phyloP scores from a whole-genome alignment of 1,284 basidiomycete species.

The Moniliella sp. region DNA sequence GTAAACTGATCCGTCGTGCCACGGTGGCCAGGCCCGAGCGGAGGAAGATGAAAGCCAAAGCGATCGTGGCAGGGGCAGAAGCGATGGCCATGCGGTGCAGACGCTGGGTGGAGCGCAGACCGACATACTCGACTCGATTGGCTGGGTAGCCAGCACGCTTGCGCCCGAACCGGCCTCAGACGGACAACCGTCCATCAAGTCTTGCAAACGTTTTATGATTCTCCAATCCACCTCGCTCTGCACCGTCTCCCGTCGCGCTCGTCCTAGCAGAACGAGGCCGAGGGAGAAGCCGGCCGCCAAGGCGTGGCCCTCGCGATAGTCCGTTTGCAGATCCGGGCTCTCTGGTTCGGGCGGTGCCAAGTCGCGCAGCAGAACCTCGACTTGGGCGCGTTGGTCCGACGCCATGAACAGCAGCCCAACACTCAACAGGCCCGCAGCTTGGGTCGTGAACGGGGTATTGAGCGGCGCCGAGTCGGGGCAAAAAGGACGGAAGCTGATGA shows the following conservation, averaged over 20 bases:
- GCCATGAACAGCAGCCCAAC: slow-evolving; percentile 76
- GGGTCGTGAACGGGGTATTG: slow-evolving; percentile 68
- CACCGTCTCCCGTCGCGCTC: slow-evolving; percentile 30
- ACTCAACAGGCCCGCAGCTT: slow-evolving; percentile 67
- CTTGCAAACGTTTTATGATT: slow-evolving; percentile 13
- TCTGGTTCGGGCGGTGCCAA: slow-evolving; percentile 56
- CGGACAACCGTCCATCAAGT: slow-evolving; percentile 4
- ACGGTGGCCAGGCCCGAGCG: slow-evolving; percentile 54
- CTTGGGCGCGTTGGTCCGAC: slow-evolving; percentile 66
- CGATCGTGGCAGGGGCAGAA: slow-evolving; percentile 64
- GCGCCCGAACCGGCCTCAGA: too few species aligned
- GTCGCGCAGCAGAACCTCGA: slow-evolving; percentile 67
- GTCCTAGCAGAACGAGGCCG: slow-evolving; percentile 84
- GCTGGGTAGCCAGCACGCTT: too few species aligned
- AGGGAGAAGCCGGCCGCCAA: slow-evolving; percentile 69
- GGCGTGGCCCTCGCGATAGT: slow-evolving; percentile 60
- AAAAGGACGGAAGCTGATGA: slow-evolving; percentile 76
- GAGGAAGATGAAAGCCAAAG: slow-evolving; percentile 75
- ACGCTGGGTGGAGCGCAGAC: not conserved
- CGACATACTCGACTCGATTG: too few species aligned
- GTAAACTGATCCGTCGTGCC: slow-evolving; percentile 46
- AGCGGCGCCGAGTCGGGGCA: slow-evolving; percentile 72
- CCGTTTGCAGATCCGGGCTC: slow-evolving; percentile 43
- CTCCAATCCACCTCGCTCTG: slow-evolving; percentile 11
- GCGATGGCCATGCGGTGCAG: slow-evolving; percentile 4